Conservation (phyloP, 371 early-diverging fungal species). For the Rhizopus microsporus region DNA sequence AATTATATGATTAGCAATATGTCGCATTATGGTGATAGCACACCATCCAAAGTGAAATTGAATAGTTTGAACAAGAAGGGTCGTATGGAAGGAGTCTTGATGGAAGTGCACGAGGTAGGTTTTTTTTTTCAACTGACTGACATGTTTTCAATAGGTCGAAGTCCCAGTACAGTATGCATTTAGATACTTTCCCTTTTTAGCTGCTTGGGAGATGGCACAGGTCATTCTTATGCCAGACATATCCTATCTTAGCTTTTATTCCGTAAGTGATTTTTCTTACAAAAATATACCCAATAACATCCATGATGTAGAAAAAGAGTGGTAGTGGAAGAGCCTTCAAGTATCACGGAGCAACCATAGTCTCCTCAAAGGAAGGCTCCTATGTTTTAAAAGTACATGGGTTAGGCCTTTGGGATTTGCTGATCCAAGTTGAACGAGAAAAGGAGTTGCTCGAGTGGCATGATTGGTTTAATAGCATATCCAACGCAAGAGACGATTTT, state of each 20-base stretch:
- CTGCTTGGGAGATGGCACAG: conserved; percentile 61
- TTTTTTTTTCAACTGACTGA: neutral
- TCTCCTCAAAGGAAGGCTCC: conserved; percentile 29
- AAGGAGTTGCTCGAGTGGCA: conserved; percentile 50
- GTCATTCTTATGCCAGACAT: conserved; percentile 51
- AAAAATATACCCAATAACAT: conserved; percentile 14
- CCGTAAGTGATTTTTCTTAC: conserved; percentile 29
- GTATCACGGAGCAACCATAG: conserved; percentile 44
- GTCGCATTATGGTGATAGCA: conserved; percentile 4
- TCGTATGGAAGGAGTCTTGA: conserved; percentile 22
- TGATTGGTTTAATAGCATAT: conserved; percentile 32
- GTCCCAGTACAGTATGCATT: conserved; percentile 51
- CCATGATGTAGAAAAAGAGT: conserved; percentile 37
- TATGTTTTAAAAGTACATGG: conserved; percentile 53
- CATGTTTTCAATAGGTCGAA: conserved; percentile 22
- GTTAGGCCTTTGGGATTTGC: conserved; percentile 34
- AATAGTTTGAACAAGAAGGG: conserved; percentile 20
- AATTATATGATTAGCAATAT: conserved; percentile 30
- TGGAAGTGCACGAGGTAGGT: conserved; percentile 56
- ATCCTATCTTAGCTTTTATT: conserved; percentile 56
- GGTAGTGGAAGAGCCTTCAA: conserved; percentile 44
- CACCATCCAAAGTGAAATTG: conserved; percentile 10
- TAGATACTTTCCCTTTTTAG: conserved; percentile 50
- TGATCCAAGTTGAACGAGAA: conserved; percentile 52
- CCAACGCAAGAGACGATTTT: neutral